phyloP scores from a whole-genome alignment of 352 stramenopile species.

The Pythium coloratum region DNA sequence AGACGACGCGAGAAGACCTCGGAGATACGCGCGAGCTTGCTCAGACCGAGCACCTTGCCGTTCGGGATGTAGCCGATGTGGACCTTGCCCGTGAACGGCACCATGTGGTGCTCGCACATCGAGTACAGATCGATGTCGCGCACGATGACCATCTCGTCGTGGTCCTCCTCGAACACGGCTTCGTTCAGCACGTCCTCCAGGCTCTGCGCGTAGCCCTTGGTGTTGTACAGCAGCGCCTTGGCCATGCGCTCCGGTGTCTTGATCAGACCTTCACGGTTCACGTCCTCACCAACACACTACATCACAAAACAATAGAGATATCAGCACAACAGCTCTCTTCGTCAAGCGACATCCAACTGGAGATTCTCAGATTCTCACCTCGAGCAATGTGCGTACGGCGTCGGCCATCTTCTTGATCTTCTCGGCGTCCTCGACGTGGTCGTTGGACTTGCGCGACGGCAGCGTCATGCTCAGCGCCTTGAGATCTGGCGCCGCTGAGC shows the following conservation, averaged over 20 bases:
- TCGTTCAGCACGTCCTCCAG: constrained; percentile 93
- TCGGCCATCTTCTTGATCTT: constrained; percentile 93
- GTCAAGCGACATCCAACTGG: neutral
- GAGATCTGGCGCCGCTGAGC: constrained; percentile 24
- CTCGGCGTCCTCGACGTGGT: constrained; percentile 71
- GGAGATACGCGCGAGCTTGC: constrained; percentile 97
- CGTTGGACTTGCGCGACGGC: constrained; percentile 47
- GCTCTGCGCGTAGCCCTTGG: constrained; percentile 93
- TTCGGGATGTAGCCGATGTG: constrained; percentile 95
- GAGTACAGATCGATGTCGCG: constrained; percentile 99
- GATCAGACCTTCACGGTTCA: constrained; percentile 91
- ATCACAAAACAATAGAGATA: neutral
- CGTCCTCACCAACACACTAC: constrained; percentile 94
- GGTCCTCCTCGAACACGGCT: constrained; percentile 98
- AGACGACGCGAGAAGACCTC: constrained; percentile 96
- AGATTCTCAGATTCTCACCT: constrained; percentile 49
- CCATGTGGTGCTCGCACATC: constrained; percentile 99
- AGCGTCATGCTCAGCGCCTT: constrained; percentile 68
- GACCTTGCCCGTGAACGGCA: constrained; percentile 98
- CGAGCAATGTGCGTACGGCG: constrained; percentile 91
- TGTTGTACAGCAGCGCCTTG: constrained; percentile 97
- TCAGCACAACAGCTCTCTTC: neutral
- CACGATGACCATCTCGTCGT: constrained; percentile 99
- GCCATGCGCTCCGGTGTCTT: constrained; percentile 98
- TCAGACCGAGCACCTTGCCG: constrained; percentile 96